Evolutionary conservation across 371 early-diverging fungal genomes (phyloP).

Genomic region (Rhizopus stolonifer): DNA sequence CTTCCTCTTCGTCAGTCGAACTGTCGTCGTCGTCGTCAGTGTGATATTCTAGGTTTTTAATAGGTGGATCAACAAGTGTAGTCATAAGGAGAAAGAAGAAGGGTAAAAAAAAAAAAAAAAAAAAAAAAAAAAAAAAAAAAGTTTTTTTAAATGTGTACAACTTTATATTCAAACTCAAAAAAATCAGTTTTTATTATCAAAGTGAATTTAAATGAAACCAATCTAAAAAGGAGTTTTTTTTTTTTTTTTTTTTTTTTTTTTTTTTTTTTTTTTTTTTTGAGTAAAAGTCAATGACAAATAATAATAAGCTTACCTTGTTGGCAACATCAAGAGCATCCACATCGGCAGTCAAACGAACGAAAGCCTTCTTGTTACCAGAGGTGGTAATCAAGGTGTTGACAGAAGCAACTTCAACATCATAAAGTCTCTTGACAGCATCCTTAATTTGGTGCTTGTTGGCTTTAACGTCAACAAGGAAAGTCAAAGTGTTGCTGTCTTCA

Average conservation of each 20-base stretch:
- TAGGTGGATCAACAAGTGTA: background rate
- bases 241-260: conserved; percentile 30
- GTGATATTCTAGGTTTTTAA: background rate
- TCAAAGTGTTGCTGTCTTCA: conserved; percentile 98
- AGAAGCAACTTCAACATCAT: no score
- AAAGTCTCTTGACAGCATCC: no score
- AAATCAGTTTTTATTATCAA: background rate
- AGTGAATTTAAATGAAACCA: conserved; percentile 34
- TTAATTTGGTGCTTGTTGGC: no score
- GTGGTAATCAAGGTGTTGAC: no score
- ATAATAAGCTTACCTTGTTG: no score
- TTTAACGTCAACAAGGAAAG: no score
- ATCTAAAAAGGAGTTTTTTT: conserved; percentile 14
- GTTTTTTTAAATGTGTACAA: background rate
- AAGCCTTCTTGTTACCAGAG: no score
- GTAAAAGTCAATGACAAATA: conserved; percentile 93
- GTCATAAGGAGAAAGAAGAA: background rate
- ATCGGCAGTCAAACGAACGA: no score
- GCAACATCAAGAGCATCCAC: no score
- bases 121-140: background rate
- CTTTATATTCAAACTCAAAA: background rate
- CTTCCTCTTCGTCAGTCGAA: conserved; percentile 5
- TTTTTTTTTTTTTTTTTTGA: conserved; percentile 98
- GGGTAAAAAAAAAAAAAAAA: background rate
- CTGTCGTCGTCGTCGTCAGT: background rate